Evolutionary conservation across 768 basidiomycete genomes (phyloP), one percentile per base, ranked within the genome.

Genomic region (Rhizopogon salebrosus): DNA sequence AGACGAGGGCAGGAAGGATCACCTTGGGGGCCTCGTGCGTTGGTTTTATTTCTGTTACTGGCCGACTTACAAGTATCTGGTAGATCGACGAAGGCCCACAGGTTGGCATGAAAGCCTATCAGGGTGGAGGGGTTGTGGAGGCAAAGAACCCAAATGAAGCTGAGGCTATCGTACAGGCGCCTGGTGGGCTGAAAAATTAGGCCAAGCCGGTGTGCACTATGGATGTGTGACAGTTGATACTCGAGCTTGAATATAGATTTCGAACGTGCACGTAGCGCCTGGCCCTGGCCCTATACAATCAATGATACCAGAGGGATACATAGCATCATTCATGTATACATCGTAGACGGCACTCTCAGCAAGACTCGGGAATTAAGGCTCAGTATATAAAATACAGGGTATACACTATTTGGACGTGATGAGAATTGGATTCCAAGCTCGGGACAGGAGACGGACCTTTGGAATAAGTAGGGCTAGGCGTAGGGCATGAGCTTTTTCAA

Each of bases 401-500:
- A 37, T 37, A 37, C 11, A 37, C 16, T 46, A 31, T 46, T 29
- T 46, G 11, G 40, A 41, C 10, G 31, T 14, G 23, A n/a, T 16
- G 34, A 41, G 22, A 11, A 9, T 40, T 2, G 22, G 13, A 7
- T 22, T 14, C 8, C 10, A 20, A n/a, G 26, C 14, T 45, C 7
- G n/a, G 16, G 24, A 45, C n/a, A 46, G 22, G 40, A 16, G 41
- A 58, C 64, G 22, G 29, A 63, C 67, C 52, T 59, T 55, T 43
- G 41, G 7, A 29, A 48, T 29, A 34, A 20, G 36, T 35, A 41
- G 49, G 53, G 52, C 60, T 69, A 80, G 20, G 84, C 85, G 56
- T 91, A 89, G 2, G 89, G 89, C 27, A 91, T 72, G 41, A 91
- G 43, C 58, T 81, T 89, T 72, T 83, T 87, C 59, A 91, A 70